Evolutionary conservation across 129 eudicot species (phyloP).

Genomic region (Cynara cardunculus): DNA sequence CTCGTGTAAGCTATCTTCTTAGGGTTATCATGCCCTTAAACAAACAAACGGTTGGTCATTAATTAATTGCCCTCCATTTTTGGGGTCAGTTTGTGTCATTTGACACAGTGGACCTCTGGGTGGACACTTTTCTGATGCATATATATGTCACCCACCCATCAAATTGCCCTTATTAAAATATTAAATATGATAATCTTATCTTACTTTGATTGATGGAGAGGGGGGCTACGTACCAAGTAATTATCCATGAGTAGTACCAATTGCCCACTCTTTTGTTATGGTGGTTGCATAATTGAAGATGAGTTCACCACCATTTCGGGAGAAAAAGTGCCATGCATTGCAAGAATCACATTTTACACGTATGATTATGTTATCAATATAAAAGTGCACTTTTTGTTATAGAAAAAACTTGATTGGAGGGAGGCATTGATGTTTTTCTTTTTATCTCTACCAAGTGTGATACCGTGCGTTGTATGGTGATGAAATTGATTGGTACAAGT

Average conservation of each 20-base stretch:
- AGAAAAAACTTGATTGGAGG: neutral
- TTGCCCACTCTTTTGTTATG: constrained; percentile 7
- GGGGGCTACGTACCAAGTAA: constrained; percentile 10
- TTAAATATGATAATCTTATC: constrained; percentile 9
- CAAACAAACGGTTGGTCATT: neutral
- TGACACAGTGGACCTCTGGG: constrained; percentile 8
- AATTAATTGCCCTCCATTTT: neutral
- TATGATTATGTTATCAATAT: neutral
- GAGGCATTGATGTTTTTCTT: neutral
- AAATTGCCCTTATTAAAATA: neutral
- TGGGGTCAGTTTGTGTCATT: constrained; percentile 2
- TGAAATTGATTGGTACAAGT: too few species aligned
- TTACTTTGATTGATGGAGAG: constrained; percentile 10
- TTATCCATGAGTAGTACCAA: neutral
- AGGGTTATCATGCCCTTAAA: neutral
- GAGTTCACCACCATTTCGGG: constrained; percentile 8
- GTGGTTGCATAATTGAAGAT: constrained; percentile 7
- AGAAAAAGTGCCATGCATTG: constrained; percentile 1
- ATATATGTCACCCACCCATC: constrained; percentile 21
- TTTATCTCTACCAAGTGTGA: neutral
- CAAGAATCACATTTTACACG: neutral
- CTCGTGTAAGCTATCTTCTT: neutral
- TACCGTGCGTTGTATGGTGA: too few species aligned
- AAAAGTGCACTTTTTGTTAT: neutral
- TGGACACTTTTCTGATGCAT: neutral